Conservation (phyloP, 2,329 filamentous ascomycete species). For the Diatrype stigma region DNA sequence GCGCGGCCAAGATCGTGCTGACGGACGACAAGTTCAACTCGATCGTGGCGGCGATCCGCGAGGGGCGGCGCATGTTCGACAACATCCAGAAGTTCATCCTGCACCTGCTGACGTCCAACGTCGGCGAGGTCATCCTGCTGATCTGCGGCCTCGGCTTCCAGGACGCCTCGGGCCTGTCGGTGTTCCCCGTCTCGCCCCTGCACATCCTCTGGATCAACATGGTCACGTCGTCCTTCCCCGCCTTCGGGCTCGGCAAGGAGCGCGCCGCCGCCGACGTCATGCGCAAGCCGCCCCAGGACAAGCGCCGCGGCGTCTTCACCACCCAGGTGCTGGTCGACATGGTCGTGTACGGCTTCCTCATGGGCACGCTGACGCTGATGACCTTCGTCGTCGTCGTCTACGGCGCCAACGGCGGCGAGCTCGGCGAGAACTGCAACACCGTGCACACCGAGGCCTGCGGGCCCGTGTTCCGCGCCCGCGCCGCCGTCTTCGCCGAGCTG, state of each 20-base stretch:
- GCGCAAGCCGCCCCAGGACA: conserved; percentile 71
- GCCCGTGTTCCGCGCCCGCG: conserved; percentile 65
- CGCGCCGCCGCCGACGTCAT: conserved; percentile 72
- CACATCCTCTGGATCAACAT: conserved; percentile 95
- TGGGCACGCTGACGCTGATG: conserved; percentile 63
- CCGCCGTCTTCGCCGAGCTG: conserved; percentile 68
- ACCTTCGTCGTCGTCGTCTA: conserved; percentile 64
- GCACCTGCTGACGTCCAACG: conserved; percentile 74
- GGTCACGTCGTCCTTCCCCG: conserved; percentile 82
- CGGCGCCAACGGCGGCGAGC: conserved; percentile 49
- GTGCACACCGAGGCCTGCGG: conserved; percentile 51
- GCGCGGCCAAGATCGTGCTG: conserved; percentile 75
- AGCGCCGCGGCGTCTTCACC: conserved; percentile 67
- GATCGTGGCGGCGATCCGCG: conserved; percentile 77
- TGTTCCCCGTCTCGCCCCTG: conserved; percentile 81
- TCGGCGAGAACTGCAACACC: conserved; percentile 62
- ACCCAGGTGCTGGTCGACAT: conserved; percentile 75
- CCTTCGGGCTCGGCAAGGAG: conserved; percentile 84
- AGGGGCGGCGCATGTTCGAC: conserved; percentile 81
- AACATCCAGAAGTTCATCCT: conserved; percentile 88
- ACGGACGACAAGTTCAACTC: conserved; percentile 87
- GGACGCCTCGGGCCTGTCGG: conserved; percentile 65
- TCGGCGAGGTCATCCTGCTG: conserved; percentile 77
- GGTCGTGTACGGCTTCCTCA: conserved; percentile 73
- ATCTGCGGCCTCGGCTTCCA: conserved; percentile 80